These are phyloP conservation scores for Boechera retrofracta DNA, from an alignment of 345 rosid genomes.

Conservation along the genomic window DNA sequence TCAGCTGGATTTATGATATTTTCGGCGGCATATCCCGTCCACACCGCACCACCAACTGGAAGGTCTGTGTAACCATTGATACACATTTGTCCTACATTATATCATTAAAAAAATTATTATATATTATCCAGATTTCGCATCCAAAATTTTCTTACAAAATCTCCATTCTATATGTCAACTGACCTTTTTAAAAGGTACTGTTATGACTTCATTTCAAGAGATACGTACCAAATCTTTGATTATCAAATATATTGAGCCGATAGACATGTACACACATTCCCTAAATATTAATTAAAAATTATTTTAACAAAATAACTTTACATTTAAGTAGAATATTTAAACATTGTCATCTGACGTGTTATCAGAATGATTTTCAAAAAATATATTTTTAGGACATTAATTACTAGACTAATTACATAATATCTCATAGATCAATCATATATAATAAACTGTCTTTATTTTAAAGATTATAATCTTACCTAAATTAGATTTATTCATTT, in stretches of 20 bases:
- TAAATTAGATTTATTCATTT: too few species aligned
- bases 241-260: neutral
- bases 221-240: constrained; percentile 3
- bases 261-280: neutral
- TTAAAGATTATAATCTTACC: too few species aligned
- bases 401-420: too few species aligned
- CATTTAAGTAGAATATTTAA: too few species aligned
- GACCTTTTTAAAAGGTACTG: neutral
- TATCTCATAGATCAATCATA: too few species aligned
- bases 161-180: neutral
- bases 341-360: too few species aligned
- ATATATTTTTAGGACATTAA: too few species aligned
- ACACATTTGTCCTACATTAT: constrained; percentile 27
- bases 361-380: too few species aligned
- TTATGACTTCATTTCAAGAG: constrained; percentile 16
- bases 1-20: constrained; percentile 11
- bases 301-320: too few species aligned
- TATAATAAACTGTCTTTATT: too few species aligned
- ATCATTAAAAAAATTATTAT: neutral
- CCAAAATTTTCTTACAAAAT: constrained; percentile 18
- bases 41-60: constrained; percentile 32
- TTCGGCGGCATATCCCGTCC: constrained; percentile 42
- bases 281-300: too few species aligned
- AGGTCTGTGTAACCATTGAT: constrained; percentile 14
- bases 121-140: constrained; percentile 15